These are phyloP conservation scores for Cyathus striatus DNA, from an alignment of 768 basidiomycete species.

Conservation along the genomic window DNA sequence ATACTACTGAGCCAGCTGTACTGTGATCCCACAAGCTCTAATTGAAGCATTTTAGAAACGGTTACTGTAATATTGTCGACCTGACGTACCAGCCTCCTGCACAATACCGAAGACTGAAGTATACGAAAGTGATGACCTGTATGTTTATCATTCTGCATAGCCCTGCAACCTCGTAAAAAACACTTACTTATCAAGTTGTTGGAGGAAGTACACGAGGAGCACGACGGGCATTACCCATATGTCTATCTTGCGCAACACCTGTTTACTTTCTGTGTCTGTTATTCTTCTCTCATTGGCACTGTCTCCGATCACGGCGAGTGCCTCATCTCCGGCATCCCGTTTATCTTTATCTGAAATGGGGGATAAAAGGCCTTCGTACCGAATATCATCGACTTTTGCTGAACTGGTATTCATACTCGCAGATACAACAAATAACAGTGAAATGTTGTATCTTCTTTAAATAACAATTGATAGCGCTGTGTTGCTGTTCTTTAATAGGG, in stretches of 20 bases:
- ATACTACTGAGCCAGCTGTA: slow-evolving; percentile 41
- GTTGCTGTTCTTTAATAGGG: too few species aligned
- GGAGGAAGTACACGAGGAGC: slow-evolving; percentile 35
- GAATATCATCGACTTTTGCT: not conserved
- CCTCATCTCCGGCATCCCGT: slow-evolving; percentile 18
- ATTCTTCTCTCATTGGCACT: slow-evolving; percentile 14
- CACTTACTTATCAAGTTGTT: slow-evolving; percentile 37
- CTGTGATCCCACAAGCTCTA: slow-evolving; percentile 31
- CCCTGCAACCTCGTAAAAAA: too few species aligned
- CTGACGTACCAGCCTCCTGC: slow-evolving; percentile 22
- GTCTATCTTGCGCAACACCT: slow-evolving; percentile 33
- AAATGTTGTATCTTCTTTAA: too few species aligned
- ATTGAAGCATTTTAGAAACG: not conserved
- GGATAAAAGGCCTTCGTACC: not conserved
- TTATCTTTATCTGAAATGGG: not conserved
- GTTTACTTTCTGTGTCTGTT: slow-evolving; percentile 23
- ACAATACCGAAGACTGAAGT: slow-evolving; percentile 40
- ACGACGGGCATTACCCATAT: slow-evolving; percentile 32
- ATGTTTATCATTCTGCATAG: too few species aligned
- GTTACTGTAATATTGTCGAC: not conserved
- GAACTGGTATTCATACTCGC: too few species aligned
- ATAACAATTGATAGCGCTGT: too few species aligned
- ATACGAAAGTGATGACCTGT: slow-evolving; percentile 40
- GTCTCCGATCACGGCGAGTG: slow-evolving; percentile 22
- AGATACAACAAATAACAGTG: too few species aligned